These are phyloP conservation scores for Suhomyces sp. DNA, from an alignment of 805 yeast genomes.

Conservation along the genomic window DNA sequence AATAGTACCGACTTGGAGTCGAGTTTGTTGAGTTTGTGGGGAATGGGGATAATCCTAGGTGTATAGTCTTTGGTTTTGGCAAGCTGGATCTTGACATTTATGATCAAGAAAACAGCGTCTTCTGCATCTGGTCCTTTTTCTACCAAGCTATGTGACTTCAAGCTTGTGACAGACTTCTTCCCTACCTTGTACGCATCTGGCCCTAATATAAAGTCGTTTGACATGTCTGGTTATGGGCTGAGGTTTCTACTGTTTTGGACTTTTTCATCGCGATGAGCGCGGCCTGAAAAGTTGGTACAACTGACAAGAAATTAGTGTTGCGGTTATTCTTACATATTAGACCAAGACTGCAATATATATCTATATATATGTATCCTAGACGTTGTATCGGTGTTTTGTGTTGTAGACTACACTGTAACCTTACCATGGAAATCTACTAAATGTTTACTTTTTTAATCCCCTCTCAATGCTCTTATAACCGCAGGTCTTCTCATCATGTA, in stretches of 20 bases:
- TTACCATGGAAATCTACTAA: not conserved
- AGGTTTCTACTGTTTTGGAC: not conserved
- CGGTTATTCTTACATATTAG: not conserved
- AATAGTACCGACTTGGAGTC: slow-evolving; percentile 53
- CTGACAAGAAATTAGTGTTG: not conserved
- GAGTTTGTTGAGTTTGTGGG: slow-evolving; percentile 47
- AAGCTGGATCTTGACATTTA: slow-evolving; percentile 48
- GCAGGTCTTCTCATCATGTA: slow-evolving; percentile 95
- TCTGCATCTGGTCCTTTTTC: slow-evolving; percentile 20
- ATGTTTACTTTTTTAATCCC: slow-evolving; percentile 37
- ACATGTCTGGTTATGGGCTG: slow-evolving; percentile 2
- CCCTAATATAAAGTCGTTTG: slow-evolving; percentile 14
- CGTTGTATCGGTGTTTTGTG: not conserved
- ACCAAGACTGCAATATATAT: not conserved
- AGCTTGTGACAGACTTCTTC: slow-evolving; percentile 12
- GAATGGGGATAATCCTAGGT: slow-evolving; percentile 60
- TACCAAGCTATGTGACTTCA: slow-evolving; percentile 13
- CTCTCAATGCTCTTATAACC: slow-evolving; percentile 80
- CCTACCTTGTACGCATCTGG: slow-evolving; percentile 12
- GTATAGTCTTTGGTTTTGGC: slow-evolving; percentile 44
- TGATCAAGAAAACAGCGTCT: slow-evolving; percentile 38
- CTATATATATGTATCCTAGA: not conserved
- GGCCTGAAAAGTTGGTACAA: not conserved
- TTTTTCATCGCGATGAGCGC: not conserved
- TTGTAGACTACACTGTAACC: not conserved